phyloP scores from a whole-genome alignment of 768 basidiomycete species.

The Scleroderma citrinum region DNA sequence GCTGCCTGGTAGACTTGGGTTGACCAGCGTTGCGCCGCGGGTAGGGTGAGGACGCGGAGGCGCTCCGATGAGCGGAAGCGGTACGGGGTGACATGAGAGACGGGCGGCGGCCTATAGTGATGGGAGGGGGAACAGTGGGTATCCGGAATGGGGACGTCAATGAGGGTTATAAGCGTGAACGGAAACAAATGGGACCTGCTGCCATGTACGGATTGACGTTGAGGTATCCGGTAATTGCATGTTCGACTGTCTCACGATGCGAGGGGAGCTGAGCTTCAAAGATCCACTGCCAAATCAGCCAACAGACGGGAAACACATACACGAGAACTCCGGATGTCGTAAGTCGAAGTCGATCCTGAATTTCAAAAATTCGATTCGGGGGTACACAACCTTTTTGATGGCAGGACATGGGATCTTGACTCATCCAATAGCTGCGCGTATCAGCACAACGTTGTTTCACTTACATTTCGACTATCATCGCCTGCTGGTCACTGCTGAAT shows the following conservation, averaged over 20 bases:
- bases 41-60: slow-evolving; percentile 27
- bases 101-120: slow-evolving; percentile 15
- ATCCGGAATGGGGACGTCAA: slow-evolving; percentile 5
- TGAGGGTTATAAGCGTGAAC: slow-evolving; percentile 15
- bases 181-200: slow-evolving; percentile 14
- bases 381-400: slow-evolving; percentile 2
- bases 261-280: too few relatives aligned
- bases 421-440: slow-evolving; percentile 1
- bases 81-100: slow-evolving; percentile 55
- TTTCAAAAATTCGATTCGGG: slow-evolving; percentile 19
- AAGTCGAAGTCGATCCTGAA: slow-evolving; percentile 26
- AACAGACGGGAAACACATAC: slow-evolving; percentile 21
- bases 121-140: slow-evolving; percentile 28
- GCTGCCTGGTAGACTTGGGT: slow-evolving; percentile 72
- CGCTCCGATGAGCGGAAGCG: slow-evolving; percentile 27
- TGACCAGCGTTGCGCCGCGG: slow-evolving; percentile 50
- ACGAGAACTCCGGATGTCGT: slow-evolving; percentile 32
- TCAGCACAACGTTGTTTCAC: slow-evolving; percentile 1
- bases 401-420: slow-evolving; percentile 12
- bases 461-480: too few relatives aligned
- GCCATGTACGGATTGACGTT: slow-evolving; percentile 15
- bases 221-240: slow-evolving; percentile 26
- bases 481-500: too few relatives aligned
- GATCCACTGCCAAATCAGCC: slow-evolving; percentile 11
- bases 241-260: slow-evolving; percentile 3